phyloP scores from a whole-genome alignment of 1,139 yeast genomes.

The Geotrichum australiense region DNA sequence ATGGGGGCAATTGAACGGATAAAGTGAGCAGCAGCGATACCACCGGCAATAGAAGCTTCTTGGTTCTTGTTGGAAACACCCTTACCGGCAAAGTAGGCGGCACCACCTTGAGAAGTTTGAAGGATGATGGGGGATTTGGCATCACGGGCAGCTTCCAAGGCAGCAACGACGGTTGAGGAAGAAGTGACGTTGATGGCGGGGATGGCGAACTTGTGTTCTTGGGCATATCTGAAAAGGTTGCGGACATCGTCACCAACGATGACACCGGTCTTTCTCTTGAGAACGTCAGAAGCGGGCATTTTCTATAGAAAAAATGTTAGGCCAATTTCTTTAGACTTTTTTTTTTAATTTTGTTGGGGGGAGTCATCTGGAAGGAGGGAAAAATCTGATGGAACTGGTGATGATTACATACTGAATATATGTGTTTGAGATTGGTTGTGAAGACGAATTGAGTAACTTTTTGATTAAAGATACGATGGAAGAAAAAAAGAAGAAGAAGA shows the following conservation, averaged over 20 bases:
- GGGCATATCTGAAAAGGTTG: constrained; percentile 83
- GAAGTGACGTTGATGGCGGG: constrained; percentile 99
- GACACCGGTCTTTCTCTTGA: constrained; percentile 91
- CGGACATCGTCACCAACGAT: constrained; percentile 98
- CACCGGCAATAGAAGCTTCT: constrained; percentile 89
- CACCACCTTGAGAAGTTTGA: constrained; percentile 99
- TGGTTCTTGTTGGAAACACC: constrained; percentile 94
- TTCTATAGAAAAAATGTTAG: neutral
- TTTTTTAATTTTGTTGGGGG: too few relatives aligned
- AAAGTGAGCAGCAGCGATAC: constrained; percentile 97
- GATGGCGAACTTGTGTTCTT: constrained; percentile 87
- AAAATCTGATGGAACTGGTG: too few relatives aligned
- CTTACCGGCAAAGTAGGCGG: constrained; percentile 99
- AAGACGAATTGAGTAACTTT: neutral
- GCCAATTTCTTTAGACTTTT: neutral
- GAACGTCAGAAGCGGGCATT: constrained; percentile 48
- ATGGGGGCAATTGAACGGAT: constrained; percentile 94
- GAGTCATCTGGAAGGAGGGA: too few relatives aligned
- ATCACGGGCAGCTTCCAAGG: constrained; percentile 98
- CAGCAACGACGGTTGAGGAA: constrained; percentile 93
- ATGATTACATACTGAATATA: too few relatives aligned
- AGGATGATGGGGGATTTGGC: constrained; percentile 89
- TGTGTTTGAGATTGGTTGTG: too few relatives aligned
- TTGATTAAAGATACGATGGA: neutral
- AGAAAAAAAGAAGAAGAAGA: constrained; percentile 8